Conservation (phyloP, 2,329 filamentous ascomycete genomes). For the Epichloe sibirici region DNA sequence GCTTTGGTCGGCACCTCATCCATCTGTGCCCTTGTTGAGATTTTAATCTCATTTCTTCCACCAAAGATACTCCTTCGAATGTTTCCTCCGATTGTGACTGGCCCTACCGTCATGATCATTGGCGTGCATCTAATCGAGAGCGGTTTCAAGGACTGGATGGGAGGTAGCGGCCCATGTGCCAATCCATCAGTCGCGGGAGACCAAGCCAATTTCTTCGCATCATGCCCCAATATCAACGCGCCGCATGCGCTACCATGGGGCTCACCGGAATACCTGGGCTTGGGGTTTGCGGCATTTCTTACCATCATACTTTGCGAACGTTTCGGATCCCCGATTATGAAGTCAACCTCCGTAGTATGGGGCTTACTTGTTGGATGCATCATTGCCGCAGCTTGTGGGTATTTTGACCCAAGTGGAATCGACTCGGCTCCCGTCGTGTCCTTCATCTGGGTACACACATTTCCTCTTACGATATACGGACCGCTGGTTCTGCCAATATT, state of each 20-base stretch:
- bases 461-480: slow-evolving; percentile 58
- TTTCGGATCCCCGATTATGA: slow-evolving; percentile 76
- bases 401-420: slow-evolving; percentile 65
- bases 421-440: slow-evolving; percentile 57
- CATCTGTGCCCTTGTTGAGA: slow-evolving; percentile 55
- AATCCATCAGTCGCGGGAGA: slow-evolving; percentile 31
- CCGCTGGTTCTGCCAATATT: slow-evolving; percentile 62
- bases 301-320: slow-evolving; percentile 72
- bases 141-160: slow-evolving; percentile 68
- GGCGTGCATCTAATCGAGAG: slow-evolving; percentile 60
- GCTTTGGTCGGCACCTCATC: slow-evolving; percentile 56
- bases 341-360: slow-evolving; percentile 63
- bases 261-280: slow-evolving; percentile 61
- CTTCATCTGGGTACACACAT: slow-evolving; percentile 72
- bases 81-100: slow-evolving; percentile 70
- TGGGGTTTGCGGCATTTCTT: slow-evolving; percentile 69
- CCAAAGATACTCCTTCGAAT: slow-evolving; percentile 56
- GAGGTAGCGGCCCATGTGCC: slow-evolving; percentile 52
- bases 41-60: slow-evolving; percentile 63
- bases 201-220: slow-evolving; percentile 34
- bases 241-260: slow-evolving; percentile 68
- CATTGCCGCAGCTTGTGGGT: slow-evolving; percentile 64
- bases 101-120: slow-evolving; percentile 58
- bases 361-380: slow-evolving; percentile 66
- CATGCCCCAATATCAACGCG: slow-evolving; percentile 55